Evolutionary conservation across 1,139 yeast genomes (phyloP), one percentile per base, ranked within the genome.

Genomic region (Barnettozyma hawaiiensis): DNA sequence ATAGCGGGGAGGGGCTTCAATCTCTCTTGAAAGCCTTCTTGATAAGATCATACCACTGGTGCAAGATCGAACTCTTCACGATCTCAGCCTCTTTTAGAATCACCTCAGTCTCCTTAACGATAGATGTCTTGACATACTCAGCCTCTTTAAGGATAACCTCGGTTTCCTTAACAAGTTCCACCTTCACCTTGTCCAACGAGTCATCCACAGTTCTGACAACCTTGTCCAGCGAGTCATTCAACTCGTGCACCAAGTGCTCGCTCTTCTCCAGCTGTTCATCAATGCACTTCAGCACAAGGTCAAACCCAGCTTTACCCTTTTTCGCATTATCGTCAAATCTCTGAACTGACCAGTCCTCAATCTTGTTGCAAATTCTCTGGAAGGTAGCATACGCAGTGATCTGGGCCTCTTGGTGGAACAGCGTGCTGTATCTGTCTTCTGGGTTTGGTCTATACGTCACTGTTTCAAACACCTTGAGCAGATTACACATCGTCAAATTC

Each of bases 291-390:
- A 90, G 69, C 6, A 90, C 96, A 6, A 77, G 65, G 53, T 90
- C 97, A 58, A 92, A 90, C 0, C 97, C 98, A 26, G 67, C 57
- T 53, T 79, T 82, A 20, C 97, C 98, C 50, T 76, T 76, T 42
- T 66, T 66, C 7, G 97, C 97, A 62, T 92, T 92, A 59, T 85
- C 95, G 33, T 81, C 79, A 64, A 90, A 92, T 59, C 97, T 71
- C 56, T 85, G 87, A 4, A 87, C 82, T 1, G 92, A 79, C 95
- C 96, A 92, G 39, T 86, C 94, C 62, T 92, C 98, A 49, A 92
- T 70, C 62, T 84, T 82, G 59, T 81, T 85, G 62, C 95, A 85
- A 4, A 90, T 63, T 47, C 77, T 71, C 43, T 73, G 65, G 63
- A 86, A 74, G 2, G 82, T 70, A 5, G 89, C 86, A 60, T 81